phyloP scores from a whole-genome alignment of 2,329 filamentous ascomycete species.

The Sarocladium kiliense region DNA sequence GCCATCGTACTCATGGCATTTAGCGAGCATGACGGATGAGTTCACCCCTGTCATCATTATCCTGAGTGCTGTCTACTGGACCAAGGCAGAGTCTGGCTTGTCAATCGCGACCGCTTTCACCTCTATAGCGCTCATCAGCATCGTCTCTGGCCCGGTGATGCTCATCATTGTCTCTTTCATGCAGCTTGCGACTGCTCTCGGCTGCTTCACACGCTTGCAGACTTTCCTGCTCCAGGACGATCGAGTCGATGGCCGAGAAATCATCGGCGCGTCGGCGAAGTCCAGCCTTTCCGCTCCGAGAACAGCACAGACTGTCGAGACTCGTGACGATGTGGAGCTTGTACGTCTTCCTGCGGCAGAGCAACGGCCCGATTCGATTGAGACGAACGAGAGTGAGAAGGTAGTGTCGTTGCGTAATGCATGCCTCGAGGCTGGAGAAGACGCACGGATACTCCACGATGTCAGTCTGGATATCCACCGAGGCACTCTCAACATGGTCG shows the following conservation, averaged over 20 bases:
- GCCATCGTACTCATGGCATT: background rate
- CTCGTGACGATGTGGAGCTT: background rate
- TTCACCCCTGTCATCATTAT: conserved; percentile 27
- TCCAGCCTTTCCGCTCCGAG: background rate
- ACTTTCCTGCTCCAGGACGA: conserved; percentile 24
- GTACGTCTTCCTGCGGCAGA: background rate
- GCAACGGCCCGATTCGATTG: background rate
- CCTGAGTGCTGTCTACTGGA: conserved; percentile 27
- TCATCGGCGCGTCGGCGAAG: background rate
- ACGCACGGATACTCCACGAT: conserved; percentile 16
- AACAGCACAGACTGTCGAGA: background rate
- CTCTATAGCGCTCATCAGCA: conserved; percentile 27
- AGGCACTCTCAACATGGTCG: background rate
- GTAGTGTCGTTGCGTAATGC: no score
- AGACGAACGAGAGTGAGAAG: no score
- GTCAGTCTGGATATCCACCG: conserved; percentile 18
- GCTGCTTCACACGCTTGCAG: conserved; percentile 27
- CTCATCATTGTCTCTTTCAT: conserved; percentile 27
- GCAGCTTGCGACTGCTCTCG: conserved; percentile 26
- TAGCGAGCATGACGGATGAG: conserved; percentile 22
- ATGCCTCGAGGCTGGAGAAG: conserved; percentile 15
- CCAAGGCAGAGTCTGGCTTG: conserved; percentile 21
- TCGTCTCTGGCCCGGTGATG: conserved; percentile 27
- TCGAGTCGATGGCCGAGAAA: conserved; percentile 12
- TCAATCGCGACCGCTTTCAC: conserved; percentile 30